Conservation (phyloP, 495 filamentous ascomycete genomes). For the Neurospora sp. region DNA sequence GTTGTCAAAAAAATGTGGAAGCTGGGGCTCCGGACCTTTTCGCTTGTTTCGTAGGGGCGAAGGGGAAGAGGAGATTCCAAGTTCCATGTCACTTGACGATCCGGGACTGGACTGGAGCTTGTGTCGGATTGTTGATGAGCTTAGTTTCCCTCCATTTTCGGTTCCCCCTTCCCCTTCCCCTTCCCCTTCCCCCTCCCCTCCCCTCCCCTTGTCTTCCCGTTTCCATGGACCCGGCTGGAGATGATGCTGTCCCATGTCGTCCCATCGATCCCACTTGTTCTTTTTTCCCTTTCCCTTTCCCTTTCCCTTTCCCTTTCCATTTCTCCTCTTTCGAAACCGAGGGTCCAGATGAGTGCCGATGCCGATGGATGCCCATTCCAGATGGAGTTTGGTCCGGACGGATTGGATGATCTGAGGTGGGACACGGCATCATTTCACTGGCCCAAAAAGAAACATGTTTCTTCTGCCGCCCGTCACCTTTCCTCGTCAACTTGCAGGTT, state of each 20-base stretch:
- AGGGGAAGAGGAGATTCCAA: neutral
- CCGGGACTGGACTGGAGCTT: neutral
- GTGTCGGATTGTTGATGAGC: neutral
- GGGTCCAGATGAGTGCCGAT: neutral
- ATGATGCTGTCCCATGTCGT: neutral
- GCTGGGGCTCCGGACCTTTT: neutral
- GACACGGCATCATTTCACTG: neutral
- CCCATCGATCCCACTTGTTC: neutral
- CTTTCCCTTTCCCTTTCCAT: neutral
- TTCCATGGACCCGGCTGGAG: neutral
- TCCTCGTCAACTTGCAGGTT: neutral
- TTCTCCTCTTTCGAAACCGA: neutral
- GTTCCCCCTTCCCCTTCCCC: neutral
- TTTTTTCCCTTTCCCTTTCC: neutral
- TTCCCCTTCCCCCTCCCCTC: neutral
- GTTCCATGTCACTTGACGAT: neutral
- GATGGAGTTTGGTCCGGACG: neutral
- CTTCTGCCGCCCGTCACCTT: neutral
- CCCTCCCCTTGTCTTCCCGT: neutral
- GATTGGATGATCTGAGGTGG: neutral
- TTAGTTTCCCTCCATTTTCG: neutral
- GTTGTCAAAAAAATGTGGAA: neutral
- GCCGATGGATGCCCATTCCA: neutral
- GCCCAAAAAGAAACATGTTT: neutral
- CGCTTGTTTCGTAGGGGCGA: neutral